Base-by-base conservation (phyloP, 164 flowering plant species). In the Liquidambar formosana region DNA sequence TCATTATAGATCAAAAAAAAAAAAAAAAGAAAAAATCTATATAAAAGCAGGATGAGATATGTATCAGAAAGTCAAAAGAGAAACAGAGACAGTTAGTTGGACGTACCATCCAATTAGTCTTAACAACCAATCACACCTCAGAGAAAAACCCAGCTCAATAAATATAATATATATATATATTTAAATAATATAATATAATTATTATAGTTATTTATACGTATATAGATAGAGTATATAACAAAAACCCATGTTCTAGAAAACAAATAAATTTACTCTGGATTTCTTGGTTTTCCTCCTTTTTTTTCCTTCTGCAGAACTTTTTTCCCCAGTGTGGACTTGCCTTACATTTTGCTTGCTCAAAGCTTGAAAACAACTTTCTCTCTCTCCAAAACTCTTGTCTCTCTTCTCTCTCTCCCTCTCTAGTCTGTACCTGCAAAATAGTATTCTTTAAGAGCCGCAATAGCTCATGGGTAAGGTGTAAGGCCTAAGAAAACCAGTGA, bases 41-140 rank as follows among this genome's bases (percentile, higher is more conserved):
- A n/a, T n/a, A 6, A 49, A 2, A 16, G n/a, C 2, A 49, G 2
- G 13, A 12, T 0, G 18, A 25, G 60, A 57, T 16, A 14, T 10
- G 27, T 44, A 60, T 14, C 63, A 73, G 56, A 54, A 45, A 61
- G 74, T 75, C 78, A 75, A 75, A 59, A 16, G 58, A 45, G 60
- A 65, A 46, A 46, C 43, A 71, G 65, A 76, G 75, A 71, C 75
- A 60, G 79, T 72, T 76, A 60, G 79, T 72, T 76, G 79, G 75
- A 57, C 71, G 69, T 76, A 66, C 78, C 46, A 33, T 21, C 78
- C 46, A 33, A 15, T 26, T 41, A 15, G 63, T 41, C 64, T 45
- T 22, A 53, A 43, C 74, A 33, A 41, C 61, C 52, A 59, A n/a
- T 65, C 57, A 5, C 26, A 12, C 11, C 41, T 44, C 22, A 13